Base-by-base conservation (phyloP, 2,329 filamentous ascomycete species). In the Mycocentrospora acerina region DNA sequence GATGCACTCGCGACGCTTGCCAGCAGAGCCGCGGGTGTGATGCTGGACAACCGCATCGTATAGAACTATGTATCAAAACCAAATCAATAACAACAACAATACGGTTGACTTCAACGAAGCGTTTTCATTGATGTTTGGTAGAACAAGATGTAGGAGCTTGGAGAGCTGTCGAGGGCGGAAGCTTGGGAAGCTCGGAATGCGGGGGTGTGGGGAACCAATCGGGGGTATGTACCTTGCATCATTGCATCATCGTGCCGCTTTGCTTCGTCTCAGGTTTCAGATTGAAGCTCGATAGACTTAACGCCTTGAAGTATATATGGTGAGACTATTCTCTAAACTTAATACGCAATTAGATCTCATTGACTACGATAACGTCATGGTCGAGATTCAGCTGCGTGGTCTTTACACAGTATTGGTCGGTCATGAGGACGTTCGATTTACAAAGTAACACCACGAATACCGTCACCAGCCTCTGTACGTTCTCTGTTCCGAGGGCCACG, bases 1-100 rank as follows among this genome's bases (percentile, higher is more conserved):
- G 79, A 81, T 15, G 78, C 76, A 32, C 68, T 57, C 39, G 62
- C 62, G 37, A 70, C 55, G 53, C 64, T 60, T 51, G 67, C 68
- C 60, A 75, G 70, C 42, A 74, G 59, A 57, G 58, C 53, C 22
- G 53, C 53, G 30, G 51, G 43, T 16, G 49, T 39, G 30, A 59
- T 32, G 38, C 28, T 34, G 46, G 55, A 38, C 8, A 42, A 41
- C 13, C 55, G 58, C 66, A 69, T 69, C 37, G 52, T 44, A 42
- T 40, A 26, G 38, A 27, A 31, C 11, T 17, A 39, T 28, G 13
- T 24, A 28, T 19, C 24, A 13, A 36, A 12, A 5, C 19, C 19
- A 10, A 32, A 17, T 22, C 22, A 24, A 28, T 7, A 40, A 2
- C 22, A 28, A 27, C 32, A 11, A 14, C 14, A 29, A 30, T 16